Evolutionary conservation across 2,329 filamentous ascomycete genomes (phyloP), one percentile per base, ranked within the genome.

Genomic region (Ambrosiella cleistominuta): DNA sequence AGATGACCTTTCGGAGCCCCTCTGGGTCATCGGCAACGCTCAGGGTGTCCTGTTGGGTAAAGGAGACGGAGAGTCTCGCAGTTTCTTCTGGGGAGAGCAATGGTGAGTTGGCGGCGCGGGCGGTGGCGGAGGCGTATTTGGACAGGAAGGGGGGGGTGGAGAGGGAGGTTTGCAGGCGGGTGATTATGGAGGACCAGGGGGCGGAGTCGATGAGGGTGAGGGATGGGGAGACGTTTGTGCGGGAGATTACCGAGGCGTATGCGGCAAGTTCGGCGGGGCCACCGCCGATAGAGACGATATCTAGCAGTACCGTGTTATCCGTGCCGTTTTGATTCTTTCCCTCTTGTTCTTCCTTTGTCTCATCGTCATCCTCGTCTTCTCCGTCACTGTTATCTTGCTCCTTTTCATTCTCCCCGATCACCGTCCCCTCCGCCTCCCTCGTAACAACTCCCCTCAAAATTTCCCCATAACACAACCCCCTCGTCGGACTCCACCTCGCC

Each of bases 401-500:
- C 47, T 56, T 52, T n/a, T 47, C 42, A 3, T 17, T 12, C 1
- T 56, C 53, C 11, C 42, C n/a, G 49, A 49, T 47, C 7, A 9
- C 40, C 6, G 2, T 8, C 11, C 27, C 49, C 11, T 9, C 54
- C 11, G n/a, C 27, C 45, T 3, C 37, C 47, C 35, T 17, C 13
- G 57, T 54, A 13, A 60, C 7, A 1, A 39, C 56, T 1, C 35
- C 66, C 54, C 68, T 60, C 42, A 84, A 68, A n/a, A 82, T 70
- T 2, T 70, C 66, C n/a, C 81, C 74, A 70, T 97, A 97, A 62
- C 84, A 88, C 56, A 97, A 71, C 0, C 89, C 86, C 57, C 93
- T 77, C 56, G 86, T 85, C 1, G 91, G 87, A 69, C 89, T 95
- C 90, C 91, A 98, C 64, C 93, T 75, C 57, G 88, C 80, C 7